Base-by-base conservation (phyloP, 257 asterid species). In the Penstemon davidsonii region DNA sequence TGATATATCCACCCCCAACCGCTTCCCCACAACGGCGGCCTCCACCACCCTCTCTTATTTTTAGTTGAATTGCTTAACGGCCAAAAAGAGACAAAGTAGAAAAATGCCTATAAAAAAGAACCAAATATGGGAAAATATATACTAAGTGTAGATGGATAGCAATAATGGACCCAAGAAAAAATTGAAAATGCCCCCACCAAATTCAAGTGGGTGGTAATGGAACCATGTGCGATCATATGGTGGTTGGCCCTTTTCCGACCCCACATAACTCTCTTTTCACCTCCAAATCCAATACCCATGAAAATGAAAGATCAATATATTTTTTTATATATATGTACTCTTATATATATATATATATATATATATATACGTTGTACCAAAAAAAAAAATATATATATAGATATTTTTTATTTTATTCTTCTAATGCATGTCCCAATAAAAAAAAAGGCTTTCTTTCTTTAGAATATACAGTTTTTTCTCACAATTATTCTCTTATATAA, bases 201-300 rank as follows among this genome's bases (percentile, higher is more conserved):
- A 4, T 68, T 68, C 82, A 82, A 82, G 84, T 83, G 84, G 91
- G 60, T 73, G 74, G 83, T 68, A 72, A 80, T 77, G 88, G 73
- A 84, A 79, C 82, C 97, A 91, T 91, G 96, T 91, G 97, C 95
- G 68, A 79, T 83, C 95, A 91, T 91, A 91, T 83, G 97, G 96
- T 83, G 72, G 95, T 88, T 88, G 95, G 83, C 79, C 74, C 71
- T 85, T 75, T 52, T 79, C 85, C 71, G n/a, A 69, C 67, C 91
- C 96, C 95, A 87, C 95, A 44, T 12, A 70, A 37, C 77, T 45
- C 80, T 71, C 71, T 76, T 83, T 76, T 79, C 81, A 64, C 64
- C 78, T 70, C 79, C 77, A 64, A 77, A 67, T 75, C 57, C 80
- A 80, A 40, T 52, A 74, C 5, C 60, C 66, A 52, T 68, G 84